phyloP scores from a whole-genome alignment of 2,329 filamentous ascomycete species.

The Alternaria triticina region DNA sequence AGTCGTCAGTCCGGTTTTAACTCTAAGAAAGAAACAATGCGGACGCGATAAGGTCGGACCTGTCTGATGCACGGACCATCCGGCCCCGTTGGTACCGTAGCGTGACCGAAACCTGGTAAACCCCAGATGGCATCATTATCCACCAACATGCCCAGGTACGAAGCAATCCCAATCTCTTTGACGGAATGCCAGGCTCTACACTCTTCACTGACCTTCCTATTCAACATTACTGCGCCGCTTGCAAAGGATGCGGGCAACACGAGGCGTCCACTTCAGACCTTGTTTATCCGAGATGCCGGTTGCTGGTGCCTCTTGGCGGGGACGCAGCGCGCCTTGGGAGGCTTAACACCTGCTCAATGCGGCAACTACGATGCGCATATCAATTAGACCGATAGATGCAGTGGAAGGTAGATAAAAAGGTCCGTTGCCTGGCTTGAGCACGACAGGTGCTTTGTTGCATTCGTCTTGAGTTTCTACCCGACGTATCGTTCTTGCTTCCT shows the following conservation, averaged over 20 bases:
- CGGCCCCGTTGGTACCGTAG: background rate
- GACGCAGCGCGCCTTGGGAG: constrained; percentile 33
- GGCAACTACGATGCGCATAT: constrained; percentile 38
- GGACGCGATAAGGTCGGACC: background rate
- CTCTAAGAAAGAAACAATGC: background rate
- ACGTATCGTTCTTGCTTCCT: background rate
- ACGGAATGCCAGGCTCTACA: background rate
- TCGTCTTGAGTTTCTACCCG: constrained; percentile 23
- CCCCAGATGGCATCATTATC: background rate
- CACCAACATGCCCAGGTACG: background rate
- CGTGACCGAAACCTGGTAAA: background rate
- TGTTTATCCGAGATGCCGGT: constrained; percentile 41
- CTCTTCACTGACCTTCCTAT: constrained; percentile 29
- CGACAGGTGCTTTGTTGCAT: constrained; percentile 13
- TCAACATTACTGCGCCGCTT: constrained; percentile 19
- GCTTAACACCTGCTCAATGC: constrained; percentile 41
- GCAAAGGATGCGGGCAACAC: constrained; percentile 17
- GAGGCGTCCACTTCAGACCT: constrained; percentile 24
- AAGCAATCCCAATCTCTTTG: background rate
- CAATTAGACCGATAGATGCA: constrained; percentile 28
- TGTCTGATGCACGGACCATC: background rate
- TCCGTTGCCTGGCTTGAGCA: constrained; percentile 2
- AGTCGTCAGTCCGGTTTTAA: background rate
- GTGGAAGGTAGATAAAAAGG: constrained; percentile 29
- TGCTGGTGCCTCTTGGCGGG: constrained; percentile 38